Evolutionary conservation across 83 land plant species (phyloP).

Genomic region (Larix sibirica): DNA sequence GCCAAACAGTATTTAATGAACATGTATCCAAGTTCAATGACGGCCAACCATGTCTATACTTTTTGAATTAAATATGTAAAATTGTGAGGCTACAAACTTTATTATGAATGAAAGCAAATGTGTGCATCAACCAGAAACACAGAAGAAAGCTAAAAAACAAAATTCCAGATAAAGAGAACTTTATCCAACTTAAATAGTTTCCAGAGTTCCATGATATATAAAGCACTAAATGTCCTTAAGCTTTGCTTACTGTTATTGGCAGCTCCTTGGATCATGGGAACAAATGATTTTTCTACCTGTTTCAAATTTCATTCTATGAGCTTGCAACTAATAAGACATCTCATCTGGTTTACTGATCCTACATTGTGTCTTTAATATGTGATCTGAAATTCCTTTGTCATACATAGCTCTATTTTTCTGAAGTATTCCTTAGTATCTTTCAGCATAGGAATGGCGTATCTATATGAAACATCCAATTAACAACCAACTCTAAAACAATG

Average conservation of each 20-base stretch:
- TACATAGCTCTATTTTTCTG: too few species aligned
- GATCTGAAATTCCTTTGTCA: too few species aligned
- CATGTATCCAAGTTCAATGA: background rate
- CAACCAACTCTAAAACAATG: too few species aligned
- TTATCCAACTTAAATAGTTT: background rate
- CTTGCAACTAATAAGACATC: too few species aligned
- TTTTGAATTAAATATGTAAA: background rate
- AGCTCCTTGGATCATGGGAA: background rate
- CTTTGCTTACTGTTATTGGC: background rate
- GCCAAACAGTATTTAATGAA: background rate
- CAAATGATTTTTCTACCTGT: too few species aligned
- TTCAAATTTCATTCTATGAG: too few species aligned
- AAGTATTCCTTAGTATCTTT: too few species aligned
- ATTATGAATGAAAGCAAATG: background rate
- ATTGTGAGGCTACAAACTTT: background rate
- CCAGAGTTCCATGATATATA: background rate
- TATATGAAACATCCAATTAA: too few species aligned
- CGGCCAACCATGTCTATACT: background rate
- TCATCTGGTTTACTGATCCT: too few species aligned
- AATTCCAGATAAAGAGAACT: background rate
- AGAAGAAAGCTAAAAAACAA: background rate
- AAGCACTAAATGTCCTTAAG: background rate
- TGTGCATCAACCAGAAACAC: background rate
- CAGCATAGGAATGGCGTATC: too few species aligned
- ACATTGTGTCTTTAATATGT: too few species aligned